These are phyloP conservation scores for Ascochyta fabae DNA, from an alignment of 2,329 filamentous ascomycete species.

Conservation along the genomic window DNA sequence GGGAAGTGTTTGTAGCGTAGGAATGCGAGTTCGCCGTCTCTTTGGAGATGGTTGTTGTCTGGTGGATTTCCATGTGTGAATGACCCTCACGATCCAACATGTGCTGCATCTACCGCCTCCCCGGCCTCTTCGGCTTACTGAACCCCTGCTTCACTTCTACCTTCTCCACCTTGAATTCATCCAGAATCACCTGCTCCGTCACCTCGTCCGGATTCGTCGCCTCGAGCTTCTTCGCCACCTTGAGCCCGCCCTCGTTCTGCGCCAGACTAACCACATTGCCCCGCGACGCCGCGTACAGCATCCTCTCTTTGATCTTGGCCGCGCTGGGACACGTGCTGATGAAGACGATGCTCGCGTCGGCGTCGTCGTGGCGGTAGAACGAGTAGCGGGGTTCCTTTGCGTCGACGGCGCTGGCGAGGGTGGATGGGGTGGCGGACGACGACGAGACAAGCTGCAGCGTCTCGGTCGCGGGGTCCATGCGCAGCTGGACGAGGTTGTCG, in stretches of 20 bases:
- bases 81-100: no score
- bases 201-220: slow-evolving; percentile 72
- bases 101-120: slow-evolving; percentile 55
- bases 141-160: slow-evolving; percentile 73
- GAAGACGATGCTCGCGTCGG: slow-evolving; percentile 69
- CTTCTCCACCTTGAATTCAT: slow-evolving; percentile 73
- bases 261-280: slow-evolving; percentile 69
- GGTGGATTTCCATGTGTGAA: neutral
- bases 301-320: slow-evolving; percentile 80
- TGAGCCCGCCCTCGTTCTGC: slow-evolving; percentile 68
- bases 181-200: slow-evolving; percentile 67
- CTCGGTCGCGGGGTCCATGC: slow-evolving; percentile 75
- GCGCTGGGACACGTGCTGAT: slow-evolving; percentile 80
- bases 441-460: slow-evolving; percentile 69
- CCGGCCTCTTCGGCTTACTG: slow-evolving; percentile 79
- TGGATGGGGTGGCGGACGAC: slow-evolving; percentile 60
- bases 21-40: neutral
- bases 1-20: neutral
- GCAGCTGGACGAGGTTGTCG: slow-evolving; percentile 68
- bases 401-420: slow-evolving; percentile 68
- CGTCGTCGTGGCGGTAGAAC: slow-evolving; percentile 74
- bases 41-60: neutral
- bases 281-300: slow-evolving; percentile 77
- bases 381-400: slow-evolving; percentile 75
- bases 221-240: slow-evolving; percentile 72